Evolutionary conservation across 176 grass and related monocot genomes (phyloP), one percentile per base, ranked within the genome.

Genomic region (Bolboschoenus planiculmis): DNA sequence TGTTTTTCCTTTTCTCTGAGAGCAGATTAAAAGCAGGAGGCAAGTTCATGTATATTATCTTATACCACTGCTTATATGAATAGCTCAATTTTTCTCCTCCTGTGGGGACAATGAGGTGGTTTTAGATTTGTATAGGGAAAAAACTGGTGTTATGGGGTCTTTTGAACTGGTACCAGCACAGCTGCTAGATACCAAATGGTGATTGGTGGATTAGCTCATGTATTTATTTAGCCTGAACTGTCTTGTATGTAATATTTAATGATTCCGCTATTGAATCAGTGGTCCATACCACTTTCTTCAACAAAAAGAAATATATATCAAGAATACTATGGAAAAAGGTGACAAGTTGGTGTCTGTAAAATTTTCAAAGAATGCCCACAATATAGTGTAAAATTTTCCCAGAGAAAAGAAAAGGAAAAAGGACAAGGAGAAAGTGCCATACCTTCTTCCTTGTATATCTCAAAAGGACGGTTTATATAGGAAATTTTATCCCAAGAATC

Each of bases 401-500:
- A 13, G 11, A 26, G 43, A 84, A 44, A 73, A 76, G 1, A 76
- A 26, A 7, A 6, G 20, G 55, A 54, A 44, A 43, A 78, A 61
- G 23, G 78, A 46, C 54, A 36, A 34, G 11, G 27, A 18, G 15
- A 57, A 9, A 27, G 36, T 26, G 73, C 18, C 56, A 51, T 88
- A 98, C 96, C 96, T 91, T 87, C 89, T 14, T 81, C 80, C 83
- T 91, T 95, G 35, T 64, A 85, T 57, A 95, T 78, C 57, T 95
- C 96, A 5, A 93, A 84, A 68, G 96, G 89, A 23, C 89, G 86
- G 68, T 99, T 99, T 78, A 99, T 91, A 78, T 99, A 99, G 9
- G 86, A 99, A 55, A 99, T 78, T 18, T 81, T 87, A 82, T 99
- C 96, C 96, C 96, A 99, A 67, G 84, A 80, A 83, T 79, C 68